These are phyloP conservation scores for Diophrys appendiculata DNA, from an alignment of 73 alveolate genomes.

Conservation along the genomic window DNA sequence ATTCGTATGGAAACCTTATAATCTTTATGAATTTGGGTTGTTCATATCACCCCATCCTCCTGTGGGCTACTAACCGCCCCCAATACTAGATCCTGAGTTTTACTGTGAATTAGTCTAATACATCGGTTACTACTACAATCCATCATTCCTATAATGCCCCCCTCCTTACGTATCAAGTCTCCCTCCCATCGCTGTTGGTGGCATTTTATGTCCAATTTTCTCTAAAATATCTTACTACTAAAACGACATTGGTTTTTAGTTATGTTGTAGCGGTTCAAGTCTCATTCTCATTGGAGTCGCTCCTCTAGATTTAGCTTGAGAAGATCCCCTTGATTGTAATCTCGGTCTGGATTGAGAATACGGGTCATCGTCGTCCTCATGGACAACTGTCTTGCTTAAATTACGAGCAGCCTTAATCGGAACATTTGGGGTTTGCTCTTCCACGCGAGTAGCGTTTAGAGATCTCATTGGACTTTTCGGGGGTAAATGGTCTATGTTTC, in stretches of 20 bases:
- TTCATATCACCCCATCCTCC: neutral
- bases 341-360: neutral
- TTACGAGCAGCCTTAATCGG: neutral
- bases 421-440: neutral
- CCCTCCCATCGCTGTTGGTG: neutral
- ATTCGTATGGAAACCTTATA: neutral
- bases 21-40: neutral
- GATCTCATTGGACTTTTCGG: neutral
- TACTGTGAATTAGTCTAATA: too few relatives aligned
- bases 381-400: neutral
- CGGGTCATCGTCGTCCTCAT: neutral
- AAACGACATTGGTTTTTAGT: neutral
- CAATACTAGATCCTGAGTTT: neutral
- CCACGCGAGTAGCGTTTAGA: neutral
- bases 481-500: too few relatives aligned
- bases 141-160: neutral
- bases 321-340: neutral
- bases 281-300: neutral
- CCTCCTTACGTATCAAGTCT: neutral
- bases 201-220: neutral
- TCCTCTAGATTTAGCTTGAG: neutral
- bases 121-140: too few relatives aligned
- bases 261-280: neutral
- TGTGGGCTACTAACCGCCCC: neutral
- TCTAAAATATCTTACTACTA: neutral